Percentiles rank a stretch among this genome's conserved stretches.
Conservation (phyloP, 441 rosid species). For the Manihot esculenta region DNA sequence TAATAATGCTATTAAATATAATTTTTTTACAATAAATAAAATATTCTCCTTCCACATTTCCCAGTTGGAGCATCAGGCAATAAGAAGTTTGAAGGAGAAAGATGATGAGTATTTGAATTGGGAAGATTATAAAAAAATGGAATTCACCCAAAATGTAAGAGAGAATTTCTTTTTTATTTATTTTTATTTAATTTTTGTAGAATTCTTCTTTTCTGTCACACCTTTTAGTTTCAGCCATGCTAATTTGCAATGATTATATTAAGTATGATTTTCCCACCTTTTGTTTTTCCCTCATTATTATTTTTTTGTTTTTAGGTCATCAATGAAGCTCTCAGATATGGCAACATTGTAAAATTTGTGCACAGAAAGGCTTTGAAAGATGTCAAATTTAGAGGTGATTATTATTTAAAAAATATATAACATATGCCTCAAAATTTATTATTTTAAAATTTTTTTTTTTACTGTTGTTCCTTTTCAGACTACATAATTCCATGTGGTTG, state of each 20-base stretch:
- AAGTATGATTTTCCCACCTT: slow-evolving; percentile 6
- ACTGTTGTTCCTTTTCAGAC: slow-evolving; percentile 25
- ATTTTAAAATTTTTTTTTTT: background rate
- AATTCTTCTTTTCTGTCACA: background rate
- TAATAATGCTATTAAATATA: background rate
- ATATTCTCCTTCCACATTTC: background rate
- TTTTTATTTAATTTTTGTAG: background rate
- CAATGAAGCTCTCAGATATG: slow-evolving; percentile 53
- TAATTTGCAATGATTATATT: slow-evolving; percentile 18
- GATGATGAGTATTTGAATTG: slow-evolving; percentile 44
- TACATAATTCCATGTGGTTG: slow-evolving; percentile 56
- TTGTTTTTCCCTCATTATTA: background rate
- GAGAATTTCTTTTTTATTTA: background rate
- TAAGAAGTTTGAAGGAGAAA: slow-evolving; percentile 42
- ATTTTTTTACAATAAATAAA: background rate
- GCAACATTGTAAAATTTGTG: slow-evolving; percentile 59
- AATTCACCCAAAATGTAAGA: slow-evolving; percentile 53
- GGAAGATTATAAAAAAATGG: slow-evolving; percentile 62
- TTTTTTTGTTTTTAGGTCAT: slow-evolving; percentile 42
- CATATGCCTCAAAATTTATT: background rate
- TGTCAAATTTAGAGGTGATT: slow-evolving; percentile 50
- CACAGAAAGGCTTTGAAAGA: slow-evolving; percentile 60
- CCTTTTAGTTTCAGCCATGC: slow-evolving; percentile 10
- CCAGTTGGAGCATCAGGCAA: slow-evolving; percentile 49
- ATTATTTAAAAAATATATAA: background rate